Conservation (phyloP, 1,284 basidiomycete genomes). For the Tilletia indica region DNA sequence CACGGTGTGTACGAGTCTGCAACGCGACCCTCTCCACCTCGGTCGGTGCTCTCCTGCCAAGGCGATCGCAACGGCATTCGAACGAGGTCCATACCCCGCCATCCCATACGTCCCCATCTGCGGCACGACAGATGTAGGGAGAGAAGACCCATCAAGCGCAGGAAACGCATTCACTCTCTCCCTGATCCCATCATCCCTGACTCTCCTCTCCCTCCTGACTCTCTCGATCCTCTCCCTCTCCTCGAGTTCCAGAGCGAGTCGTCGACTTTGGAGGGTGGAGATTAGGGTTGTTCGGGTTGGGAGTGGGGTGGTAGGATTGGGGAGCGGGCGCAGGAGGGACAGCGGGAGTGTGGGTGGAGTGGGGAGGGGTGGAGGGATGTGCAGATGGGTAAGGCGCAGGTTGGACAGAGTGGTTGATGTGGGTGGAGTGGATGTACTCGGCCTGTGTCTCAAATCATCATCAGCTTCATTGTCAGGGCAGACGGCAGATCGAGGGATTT, state of each 20-base stretch:
- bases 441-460: background rate
- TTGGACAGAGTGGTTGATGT: conserved; percentile 6
- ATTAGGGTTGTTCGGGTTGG: conserved; percentile 38
- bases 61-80: conserved; percentile 11
- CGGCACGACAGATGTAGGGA: too few relatives aligned
- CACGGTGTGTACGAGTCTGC: background rate
- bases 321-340: conserved; percentile 13
- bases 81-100: conserved; percentile 2
- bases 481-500: background rate
- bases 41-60: background rate
- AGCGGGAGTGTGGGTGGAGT: conserved; percentile 36
- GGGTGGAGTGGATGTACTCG: conserved; percentile 3
- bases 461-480: too few relatives aligned
- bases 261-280: conserved; percentile 41
- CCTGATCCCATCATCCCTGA: background rate
- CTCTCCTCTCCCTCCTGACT: conserved; percentile 38
- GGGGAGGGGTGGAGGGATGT: conserved; percentile 37
- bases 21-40: background rate
- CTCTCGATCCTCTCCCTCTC: conserved; percentile 41
- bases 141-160: background rate
- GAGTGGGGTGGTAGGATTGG: conserved; percentile 8
- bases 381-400: conserved; percentile 24
- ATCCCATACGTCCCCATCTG: background rate
- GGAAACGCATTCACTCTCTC: background rate
- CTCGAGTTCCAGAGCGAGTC: conserved; percentile 53